Evolutionary conservation across 257 asterid species (phyloP).

Genomic region (Nicotiana paniculata): DNA sequence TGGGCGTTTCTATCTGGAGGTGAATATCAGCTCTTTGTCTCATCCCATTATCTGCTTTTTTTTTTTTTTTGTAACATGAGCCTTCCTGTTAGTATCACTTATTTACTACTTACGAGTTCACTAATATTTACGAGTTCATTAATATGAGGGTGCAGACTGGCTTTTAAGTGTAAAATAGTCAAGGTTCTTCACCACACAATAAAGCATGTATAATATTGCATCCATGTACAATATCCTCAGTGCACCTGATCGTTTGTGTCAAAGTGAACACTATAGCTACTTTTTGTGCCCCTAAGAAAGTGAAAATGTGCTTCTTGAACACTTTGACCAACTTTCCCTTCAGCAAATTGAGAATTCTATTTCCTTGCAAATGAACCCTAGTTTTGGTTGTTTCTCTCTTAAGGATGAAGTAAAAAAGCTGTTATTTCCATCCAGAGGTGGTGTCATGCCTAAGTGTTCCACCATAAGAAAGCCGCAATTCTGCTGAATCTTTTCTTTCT

Average conservation of each 20-base stretch:
- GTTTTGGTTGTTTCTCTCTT: background rate
- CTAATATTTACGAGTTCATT: background rate
- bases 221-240: background rate
- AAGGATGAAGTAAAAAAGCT: background rate
- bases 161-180: background rate
- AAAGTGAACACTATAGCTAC: background rate
- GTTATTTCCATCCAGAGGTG: background rate
- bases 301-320: background rate
- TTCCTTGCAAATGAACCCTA: background rate
- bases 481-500: conserved; percentile 1
- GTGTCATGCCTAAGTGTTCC: background rate
- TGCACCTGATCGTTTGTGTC: background rate
- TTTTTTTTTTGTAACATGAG: conserved; percentile 1
- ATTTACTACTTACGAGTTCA: background rate
- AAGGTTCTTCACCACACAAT: background rate
- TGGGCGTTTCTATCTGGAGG: conserved; percentile 98
- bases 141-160: background rate
- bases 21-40: conserved; percentile 18
- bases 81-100: conserved; percentile 5
- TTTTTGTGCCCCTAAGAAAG: background rate
- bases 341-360: background rate
- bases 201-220: background rate
- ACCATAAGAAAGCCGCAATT: background rate
- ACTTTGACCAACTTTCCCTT: background rate
- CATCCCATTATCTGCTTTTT: background rate